Conservation (phyloP, 2,329 filamentous ascomycete genomes). For the Verticillium nonalfalfae region DNA sequence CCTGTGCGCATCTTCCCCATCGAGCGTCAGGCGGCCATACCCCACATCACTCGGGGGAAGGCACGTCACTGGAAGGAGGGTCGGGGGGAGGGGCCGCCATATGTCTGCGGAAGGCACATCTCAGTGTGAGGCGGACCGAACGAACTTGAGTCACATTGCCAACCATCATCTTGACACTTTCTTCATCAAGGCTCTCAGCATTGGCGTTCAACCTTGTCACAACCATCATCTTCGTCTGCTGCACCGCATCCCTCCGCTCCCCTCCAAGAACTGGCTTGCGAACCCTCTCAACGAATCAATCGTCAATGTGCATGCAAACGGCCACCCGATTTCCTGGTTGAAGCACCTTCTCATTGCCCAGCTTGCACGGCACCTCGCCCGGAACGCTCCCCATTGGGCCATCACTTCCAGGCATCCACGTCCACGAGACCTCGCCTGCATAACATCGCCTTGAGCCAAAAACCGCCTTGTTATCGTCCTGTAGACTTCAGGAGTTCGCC, state of each 20-base stretch:
- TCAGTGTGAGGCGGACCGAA: not conserved
- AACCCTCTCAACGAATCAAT: not conserved
- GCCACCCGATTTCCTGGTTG: not conserved
- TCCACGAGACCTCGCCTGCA: slow-evolving; percentile 1
- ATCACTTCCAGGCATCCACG: not conserved
- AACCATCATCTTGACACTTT: not conserved
- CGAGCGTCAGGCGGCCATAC: not conserved
- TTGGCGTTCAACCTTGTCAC: not conserved
- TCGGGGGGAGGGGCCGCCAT: not conserved
- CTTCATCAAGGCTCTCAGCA: not conserved
- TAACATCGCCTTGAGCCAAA: not conserved
- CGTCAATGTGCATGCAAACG: not conserved
- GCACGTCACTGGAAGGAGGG: not conserved
- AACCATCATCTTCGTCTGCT: not conserved
- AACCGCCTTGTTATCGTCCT: not conserved
- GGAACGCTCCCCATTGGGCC: not conserved
- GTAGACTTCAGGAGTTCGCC: not conserved
- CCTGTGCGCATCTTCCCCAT: not conserved
- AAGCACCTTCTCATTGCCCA: not conserved
- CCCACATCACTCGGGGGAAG: too few relatives aligned
- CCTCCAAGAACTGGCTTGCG: not conserved
- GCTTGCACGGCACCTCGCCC: slow-evolving; percentile 1
- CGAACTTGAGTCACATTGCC: not conserved
- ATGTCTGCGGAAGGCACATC: not conserved
- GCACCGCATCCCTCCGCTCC: not conserved